Evolutionary conservation across 2,329 filamentous ascomycete genomes (phyloP).

Genomic region (Colletotrichum orbiculare): DNA sequence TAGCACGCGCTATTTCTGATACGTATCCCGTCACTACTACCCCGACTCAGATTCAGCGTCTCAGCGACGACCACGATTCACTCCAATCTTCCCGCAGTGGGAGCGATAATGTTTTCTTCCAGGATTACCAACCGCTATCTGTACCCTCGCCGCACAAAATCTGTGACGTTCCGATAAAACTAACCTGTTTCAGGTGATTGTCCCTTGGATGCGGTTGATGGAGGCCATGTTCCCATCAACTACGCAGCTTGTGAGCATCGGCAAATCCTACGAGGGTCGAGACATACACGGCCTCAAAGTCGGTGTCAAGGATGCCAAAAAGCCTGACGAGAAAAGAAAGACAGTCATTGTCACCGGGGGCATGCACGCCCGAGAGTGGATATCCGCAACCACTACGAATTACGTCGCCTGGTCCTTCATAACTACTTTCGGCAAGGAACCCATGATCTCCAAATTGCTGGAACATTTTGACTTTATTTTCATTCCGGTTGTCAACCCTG

Average conservation of each 20-base stretch:
- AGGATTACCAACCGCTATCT: conserved; percentile 88
- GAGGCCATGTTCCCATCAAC: conserved; percentile 90
- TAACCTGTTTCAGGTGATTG: conserved; percentile 60
- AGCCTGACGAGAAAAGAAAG: conserved; percentile 64
- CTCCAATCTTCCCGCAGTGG: conserved; percentile 48
- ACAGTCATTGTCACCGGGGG: conserved; percentile 87
- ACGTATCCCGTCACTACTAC: conserved; percentile 70
- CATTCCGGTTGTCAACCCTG: conserved; percentile 89
- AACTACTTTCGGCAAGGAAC: conserved; percentile 80
- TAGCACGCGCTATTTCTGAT: conserved; percentile 80
- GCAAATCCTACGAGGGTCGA: conserved; percentile 88
- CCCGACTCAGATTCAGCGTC: conserved; percentile 36
- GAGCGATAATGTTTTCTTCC: conserved; percentile 86
- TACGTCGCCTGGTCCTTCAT: conserved; percentile 92
- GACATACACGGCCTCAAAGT: conserved; percentile 86
- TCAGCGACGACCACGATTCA: conserved; percentile 43
- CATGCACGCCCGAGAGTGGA: conserved; percentile 96
- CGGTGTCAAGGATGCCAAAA: conserved; percentile 61
- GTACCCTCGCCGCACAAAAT: conserved; percentile 46
- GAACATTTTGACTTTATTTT: conserved; percentile 89
- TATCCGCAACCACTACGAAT: conserved; percentile 89
- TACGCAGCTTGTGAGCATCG: conserved; percentile 78
- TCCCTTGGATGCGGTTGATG: conserved; percentile 92
- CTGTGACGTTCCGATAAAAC: conserved; percentile 5
- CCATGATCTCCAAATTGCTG: conserved; percentile 79